Base-by-base conservation (phyloP, 208 protist species). In the Acanthamoeba castellanii region DNA sequence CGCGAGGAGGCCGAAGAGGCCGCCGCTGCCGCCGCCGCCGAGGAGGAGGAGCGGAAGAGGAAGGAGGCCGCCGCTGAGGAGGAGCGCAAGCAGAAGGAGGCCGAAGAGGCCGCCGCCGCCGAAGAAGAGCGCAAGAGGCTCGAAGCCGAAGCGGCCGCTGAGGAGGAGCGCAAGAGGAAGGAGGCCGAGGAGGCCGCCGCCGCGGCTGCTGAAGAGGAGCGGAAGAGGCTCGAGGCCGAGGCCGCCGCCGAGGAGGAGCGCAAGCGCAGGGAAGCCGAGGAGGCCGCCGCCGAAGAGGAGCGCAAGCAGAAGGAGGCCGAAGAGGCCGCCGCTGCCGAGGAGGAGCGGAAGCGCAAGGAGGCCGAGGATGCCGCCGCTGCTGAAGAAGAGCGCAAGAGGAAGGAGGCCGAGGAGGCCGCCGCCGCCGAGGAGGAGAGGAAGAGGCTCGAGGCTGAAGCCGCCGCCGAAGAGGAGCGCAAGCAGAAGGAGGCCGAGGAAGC, bases 151-250 rank as follows among this genome's bases (percentile, higher is more conserved):
- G 66, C 18, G 66, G 66, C 66, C n/a, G 68, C 68, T 27, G 68
- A 74, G 20, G 68, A 74, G 68, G 68, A 74, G 68, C 6, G 68
- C 11, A 74, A 74, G 68, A 7, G 68, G 3, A 74, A 42, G 32
- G 68, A 74, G 32, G 68, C 68, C 30, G 68, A 74, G 32, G 68
- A 74, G 30, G 68, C 68, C 68, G 68, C 68, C 68, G 68, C 68
- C 76, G n/a, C n/a, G n/a, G 74, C 74, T 18, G 74, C 5, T 3
- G 76, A 84, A 18, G 76, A 84, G 45, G 76, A 84, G 76, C 1
- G 76, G 42, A 84, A 84, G 76, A 84, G 76, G 76, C 14, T 30
- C 16, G 76, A 84, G 76, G 76, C 76, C n/a, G 76, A 84, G 25
- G 76, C 76, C 45, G 76, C 76, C 34, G 68, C 7, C 11, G 76